Evolutionary conservation across 2,329 filamentous ascomycete species (phyloP), one percentile per base, ranked within the genome.

Genomic region (Capronia coronata): DNA sequence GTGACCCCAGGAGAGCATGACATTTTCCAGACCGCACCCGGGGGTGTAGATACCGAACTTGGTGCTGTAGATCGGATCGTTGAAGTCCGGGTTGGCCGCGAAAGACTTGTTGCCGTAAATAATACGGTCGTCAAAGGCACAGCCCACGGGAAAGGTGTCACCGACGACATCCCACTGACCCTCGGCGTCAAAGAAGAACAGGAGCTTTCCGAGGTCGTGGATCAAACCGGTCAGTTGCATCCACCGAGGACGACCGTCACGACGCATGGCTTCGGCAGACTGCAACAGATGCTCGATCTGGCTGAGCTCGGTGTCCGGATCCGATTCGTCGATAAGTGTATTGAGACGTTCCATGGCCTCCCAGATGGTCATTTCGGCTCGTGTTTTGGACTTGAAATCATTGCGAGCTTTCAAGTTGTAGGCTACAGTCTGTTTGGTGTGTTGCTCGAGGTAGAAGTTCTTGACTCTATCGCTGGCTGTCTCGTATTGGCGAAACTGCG

Each of bases 151-250:
- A 61, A 73, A 73, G 0, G 71, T 73, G 47, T 73, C 70, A 49
- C 89, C 89, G 21, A 95, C 89, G 2, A 94, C 88, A 63, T 94
- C 88, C 89, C 89, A 95, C 71, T 94, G 89, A 44, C 88, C 88
- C 62, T 84, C 73, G n/a, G 86, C 87, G 54, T 80, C 86, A 71
- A 86, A 72, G 61, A 73, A 72, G 61, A 66, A 71, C 11, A 73
- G 64, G 9, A 73, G 61, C 60, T 72, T 73, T 46, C 70, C 71
- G 18, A 73, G 61, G 35, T 73, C 70, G 49, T 73, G 71, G 46
- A 72, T 71, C n/a, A 73, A 65, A 5, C 70, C 70, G 2, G 69
- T 72, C 21, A 72, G 61, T 49, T 73, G 71, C 71, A 73, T 73
- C 70, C 70, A 72, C 49, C 71, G 63, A 14, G 71, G 71, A 59